A percentile compares a stretch with the other conserved stretches of the same genome.
phyloP scores from a whole-genome alignment of 371 early-diverging fungal species.

The Vairimorpha ceranae region DNA sequence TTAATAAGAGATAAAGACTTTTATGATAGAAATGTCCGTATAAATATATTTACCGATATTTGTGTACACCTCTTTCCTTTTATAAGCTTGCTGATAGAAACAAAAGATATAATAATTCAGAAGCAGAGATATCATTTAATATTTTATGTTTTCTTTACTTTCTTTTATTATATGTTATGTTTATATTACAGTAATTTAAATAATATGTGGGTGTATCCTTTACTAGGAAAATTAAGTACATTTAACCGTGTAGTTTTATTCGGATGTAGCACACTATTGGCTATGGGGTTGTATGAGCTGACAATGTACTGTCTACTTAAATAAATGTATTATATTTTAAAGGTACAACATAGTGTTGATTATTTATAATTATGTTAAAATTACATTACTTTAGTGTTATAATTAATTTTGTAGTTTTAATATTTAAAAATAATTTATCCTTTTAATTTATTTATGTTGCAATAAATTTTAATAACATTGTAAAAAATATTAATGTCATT shows the following conservation, averaged over 20 bases:
- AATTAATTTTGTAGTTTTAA: too few species aligned
- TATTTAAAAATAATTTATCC: too few species aligned
- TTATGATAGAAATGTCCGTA: neutral
- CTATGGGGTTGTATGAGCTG: neutral
- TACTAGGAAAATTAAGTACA: constrained; percentile 7
- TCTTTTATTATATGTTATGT: constrained; percentile 3
- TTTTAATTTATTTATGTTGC: too few species aligned
- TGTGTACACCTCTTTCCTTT: constrained; percentile 32
- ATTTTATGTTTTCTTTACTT: neutral
- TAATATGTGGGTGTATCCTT: constrained; percentile 20
- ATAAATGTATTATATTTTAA: neutral
- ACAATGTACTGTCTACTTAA: neutral
- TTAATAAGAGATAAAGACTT: constrained; percentile 12
- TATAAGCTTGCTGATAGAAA: constrained; percentile 8
- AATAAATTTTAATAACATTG: too few species aligned
- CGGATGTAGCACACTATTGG: neutral
- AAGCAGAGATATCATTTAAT: neutral
- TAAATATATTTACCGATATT: constrained; percentile 11
- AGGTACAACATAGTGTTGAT: too few species aligned
- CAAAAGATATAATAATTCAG: neutral
- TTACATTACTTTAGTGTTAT: too few species aligned
- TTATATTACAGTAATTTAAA: constrained; percentile 5
- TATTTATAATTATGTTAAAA: too few species aligned
- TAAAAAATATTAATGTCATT: too few species aligned
- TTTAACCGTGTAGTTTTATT: neutral